Conservation (phyloP, 768 basidiomycete genomes). For the Tephrocybe sp. region DNA sequence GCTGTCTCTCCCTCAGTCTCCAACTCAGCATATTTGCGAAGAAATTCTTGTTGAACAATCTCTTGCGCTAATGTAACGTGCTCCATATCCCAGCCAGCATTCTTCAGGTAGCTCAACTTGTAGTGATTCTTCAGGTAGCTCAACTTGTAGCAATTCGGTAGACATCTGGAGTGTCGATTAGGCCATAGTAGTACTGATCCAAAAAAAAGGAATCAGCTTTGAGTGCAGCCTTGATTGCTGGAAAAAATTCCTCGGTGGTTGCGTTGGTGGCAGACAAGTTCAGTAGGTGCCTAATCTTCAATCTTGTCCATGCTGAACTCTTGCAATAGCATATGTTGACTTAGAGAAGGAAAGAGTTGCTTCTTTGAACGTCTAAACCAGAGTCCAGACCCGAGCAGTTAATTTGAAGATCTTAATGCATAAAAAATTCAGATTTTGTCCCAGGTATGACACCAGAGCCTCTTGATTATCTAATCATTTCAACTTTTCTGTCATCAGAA, state of each 20-base stretch:
- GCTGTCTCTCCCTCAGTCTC: not conserved
- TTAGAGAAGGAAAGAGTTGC: conserved; percentile 25
- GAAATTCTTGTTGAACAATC: conserved; percentile 18
- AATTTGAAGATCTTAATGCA: not conserved
- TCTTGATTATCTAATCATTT: too few species aligned
- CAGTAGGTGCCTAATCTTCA: conserved; percentile 21
- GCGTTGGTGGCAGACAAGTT: not conserved
- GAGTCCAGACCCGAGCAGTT: not conserved
- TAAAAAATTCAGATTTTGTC: too few species aligned
- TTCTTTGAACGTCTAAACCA: conserved; percentile 27
- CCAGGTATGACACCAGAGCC: too few species aligned
- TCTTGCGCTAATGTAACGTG: conserved; percentile 23
- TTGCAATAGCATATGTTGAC: conserved; percentile 19
- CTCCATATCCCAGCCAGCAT: conserved; percentile 18
- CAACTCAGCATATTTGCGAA: not conserved
- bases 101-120: conserved; percentile 31
- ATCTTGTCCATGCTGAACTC: conserved; percentile 32
- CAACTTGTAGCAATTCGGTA: conserved; percentile 28
- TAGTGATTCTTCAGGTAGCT: too few species aligned
- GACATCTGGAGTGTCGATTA: conserved; percentile 20
- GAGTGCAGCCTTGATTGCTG: conserved; percentile 18
- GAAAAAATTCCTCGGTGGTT: not conserved
- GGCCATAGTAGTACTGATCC: conserved; percentile 23
- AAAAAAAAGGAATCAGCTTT: conserved; percentile 21
- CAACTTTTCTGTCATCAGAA: too few species aligned